Evolutionary conservation across 768 basidiomycete genomes (phyloP).

Genomic region (Podaxis pistillaris): DNA sequence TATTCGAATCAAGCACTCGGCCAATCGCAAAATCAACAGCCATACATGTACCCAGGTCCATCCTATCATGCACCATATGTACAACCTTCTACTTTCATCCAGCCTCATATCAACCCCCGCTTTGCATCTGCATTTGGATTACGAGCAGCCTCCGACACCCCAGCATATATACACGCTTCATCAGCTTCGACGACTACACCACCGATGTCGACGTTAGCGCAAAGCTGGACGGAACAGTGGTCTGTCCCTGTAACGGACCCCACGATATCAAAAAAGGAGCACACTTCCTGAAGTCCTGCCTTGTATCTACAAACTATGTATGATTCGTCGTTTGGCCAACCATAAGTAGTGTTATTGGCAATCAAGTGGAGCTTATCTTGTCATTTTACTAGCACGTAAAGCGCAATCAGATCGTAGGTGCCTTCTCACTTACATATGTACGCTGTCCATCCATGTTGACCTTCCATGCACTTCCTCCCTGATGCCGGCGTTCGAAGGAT

Average conservation of each 20-base stretch:
- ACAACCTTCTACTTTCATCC: slow-evolving; percentile 36
- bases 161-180: slow-evolving; percentile 5
- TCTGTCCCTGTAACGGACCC: slow-evolving; percentile 26
- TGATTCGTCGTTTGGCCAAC: neutral
- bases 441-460: neutral
- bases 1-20: neutral
- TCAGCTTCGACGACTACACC: slow-evolving; percentile 9
- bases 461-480: neutral
- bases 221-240: slow-evolving; percentile 41
- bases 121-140: slow-evolving; percentile 70
- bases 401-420: neutral
- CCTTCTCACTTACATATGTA: neutral
- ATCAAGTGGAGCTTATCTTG: neutral
- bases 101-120: slow-evolving; percentile 82
- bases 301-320: neutral
- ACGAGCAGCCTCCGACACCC: slow-evolving; percentile 9
- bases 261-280: slow-evolving; percentile 21
- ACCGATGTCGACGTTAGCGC: slow-evolving; percentile 2
- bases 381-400: neutral
- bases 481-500: neutral
- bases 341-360: neutral
- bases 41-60: slow-evolving; percentile 5
- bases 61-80: slow-evolving; percentile 1
- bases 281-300: neutral
- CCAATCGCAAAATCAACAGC: slow-evolving; percentile 4